Evolutionary conservation across 2,329 filamentous ascomycete genomes (phyloP).

Genomic region (Aphanocladium album): DNA sequence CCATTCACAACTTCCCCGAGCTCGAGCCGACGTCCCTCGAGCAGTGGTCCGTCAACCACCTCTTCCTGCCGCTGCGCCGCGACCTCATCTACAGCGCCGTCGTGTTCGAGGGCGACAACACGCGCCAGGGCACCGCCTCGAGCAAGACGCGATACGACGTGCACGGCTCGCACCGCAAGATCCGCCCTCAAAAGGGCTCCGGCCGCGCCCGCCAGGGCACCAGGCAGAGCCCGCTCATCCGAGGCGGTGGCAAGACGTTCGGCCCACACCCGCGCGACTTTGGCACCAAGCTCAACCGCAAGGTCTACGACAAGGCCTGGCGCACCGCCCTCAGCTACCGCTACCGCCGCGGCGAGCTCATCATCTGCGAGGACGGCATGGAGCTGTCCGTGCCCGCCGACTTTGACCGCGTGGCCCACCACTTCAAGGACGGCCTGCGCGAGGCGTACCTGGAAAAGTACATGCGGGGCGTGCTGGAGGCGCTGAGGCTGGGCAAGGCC

Average conservation of each 20-base stretch:
- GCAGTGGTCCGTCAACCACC: conserved; percentile 74
- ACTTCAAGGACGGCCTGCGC: conserved; percentile 43
- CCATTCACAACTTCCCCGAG: conserved; percentile 83
- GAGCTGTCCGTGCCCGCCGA: conserved; percentile 56
- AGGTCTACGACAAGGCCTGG: conserved; percentile 95
- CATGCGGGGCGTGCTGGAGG: conserved; percentile 61
- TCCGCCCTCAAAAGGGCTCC: conserved; percentile 80
- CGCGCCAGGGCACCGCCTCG: conserved; percentile 79
- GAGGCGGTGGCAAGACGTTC: conserved; percentile 81
- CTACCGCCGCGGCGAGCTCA: conserved; percentile 78
- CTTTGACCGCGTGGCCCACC: conserved; percentile 39
- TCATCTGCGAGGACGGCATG: conserved; percentile 75
- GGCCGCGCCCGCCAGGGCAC: conserved; percentile 75
- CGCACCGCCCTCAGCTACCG: conserved; percentile 89
- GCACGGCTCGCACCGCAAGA: conserved; percentile 74
- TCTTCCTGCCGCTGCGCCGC: conserved; percentile 78
- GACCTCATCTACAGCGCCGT: conserved; percentile 92
- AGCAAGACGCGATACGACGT: conserved; percentile 80
- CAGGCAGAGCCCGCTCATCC: conserved; percentile 74
- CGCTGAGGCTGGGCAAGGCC: conserved; percentile 63
- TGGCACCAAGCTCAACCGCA: conserved; percentile 72
- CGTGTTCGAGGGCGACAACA: conserved; percentile 84
- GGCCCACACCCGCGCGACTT: conserved; percentile 95
- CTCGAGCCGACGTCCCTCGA: conserved; percentile 79
- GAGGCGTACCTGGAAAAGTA: conserved; percentile 57